Conservation (phyloP, 1,284 basidiomycete genomes). For the Acaromyces ingoldii region DNA sequence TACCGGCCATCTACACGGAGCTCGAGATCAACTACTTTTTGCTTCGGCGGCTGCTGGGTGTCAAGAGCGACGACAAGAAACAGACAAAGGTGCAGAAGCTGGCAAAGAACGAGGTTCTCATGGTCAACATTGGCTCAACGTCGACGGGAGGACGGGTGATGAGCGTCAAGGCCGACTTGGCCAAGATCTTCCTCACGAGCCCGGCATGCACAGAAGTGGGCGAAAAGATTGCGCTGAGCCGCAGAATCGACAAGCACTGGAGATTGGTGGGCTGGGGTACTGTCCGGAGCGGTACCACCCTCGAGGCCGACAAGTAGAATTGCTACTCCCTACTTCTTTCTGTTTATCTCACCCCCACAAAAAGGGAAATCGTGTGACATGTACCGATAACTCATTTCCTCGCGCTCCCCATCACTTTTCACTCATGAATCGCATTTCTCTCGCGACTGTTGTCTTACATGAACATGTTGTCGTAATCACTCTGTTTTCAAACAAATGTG, state of each 20-base stretch:
- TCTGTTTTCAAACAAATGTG: neutral
- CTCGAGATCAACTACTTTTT: constrained; percentile 69
- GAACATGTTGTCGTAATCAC: constrained; percentile 10
- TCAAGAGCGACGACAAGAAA: constrained; percentile 97
- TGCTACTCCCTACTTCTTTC: neutral
- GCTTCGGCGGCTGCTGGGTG: constrained; percentile 81
- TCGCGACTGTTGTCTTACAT: no score
- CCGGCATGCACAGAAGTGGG: constrained; percentile 51
- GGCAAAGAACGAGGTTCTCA: constrained; percentile 82
- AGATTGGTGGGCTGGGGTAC: constrained; percentile 57
- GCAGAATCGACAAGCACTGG: constrained; percentile 82
- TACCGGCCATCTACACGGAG: constrained; percentile 87
- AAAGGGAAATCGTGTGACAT: neutral
- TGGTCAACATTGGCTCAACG: constrained; percentile 55
- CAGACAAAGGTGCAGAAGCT: constrained; percentile 87
- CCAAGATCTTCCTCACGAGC: constrained; percentile 49
- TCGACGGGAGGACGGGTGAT: constrained; percentile 44
- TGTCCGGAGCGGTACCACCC: constrained; percentile 40
- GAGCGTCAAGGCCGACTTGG: constrained; percentile 48
- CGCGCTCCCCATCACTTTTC: no score
- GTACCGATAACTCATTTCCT: no score
- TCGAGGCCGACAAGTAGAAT: constrained; percentile 34
- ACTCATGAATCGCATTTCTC: no score
- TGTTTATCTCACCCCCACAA: neutral
- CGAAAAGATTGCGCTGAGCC: constrained; percentile 48